A percentile compares a stretch with the other conserved stretches of the same genome.
These are phyloP conservation scores for Alternaria angustiovoidea DNA, from an alignment of 2,329 filamentous ascomycete genomes.

Conservation along the genomic window DNA sequence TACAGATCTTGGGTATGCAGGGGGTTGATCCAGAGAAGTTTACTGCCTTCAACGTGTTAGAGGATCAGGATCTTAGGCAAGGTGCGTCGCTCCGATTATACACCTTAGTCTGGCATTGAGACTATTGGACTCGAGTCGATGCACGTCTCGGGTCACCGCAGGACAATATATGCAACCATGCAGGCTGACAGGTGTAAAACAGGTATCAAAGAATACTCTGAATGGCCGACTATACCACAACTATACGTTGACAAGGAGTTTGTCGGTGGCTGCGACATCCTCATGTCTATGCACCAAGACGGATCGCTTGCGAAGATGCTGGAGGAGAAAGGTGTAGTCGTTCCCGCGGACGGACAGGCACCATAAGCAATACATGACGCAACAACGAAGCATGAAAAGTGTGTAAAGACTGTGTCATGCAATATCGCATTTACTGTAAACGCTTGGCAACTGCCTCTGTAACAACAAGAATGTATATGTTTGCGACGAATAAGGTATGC, in stretches of 20 bases:
- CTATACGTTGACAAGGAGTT: slow-evolving; percentile 96
- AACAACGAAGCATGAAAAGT: not conserved
- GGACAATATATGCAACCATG: not conserved
- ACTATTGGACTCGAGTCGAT: not conserved
- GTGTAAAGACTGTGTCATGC: not conserved
- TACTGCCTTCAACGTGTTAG: slow-evolving; percentile 96
- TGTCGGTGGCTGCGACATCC: slow-evolving; percentile 94
- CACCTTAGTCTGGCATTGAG: not conserved
- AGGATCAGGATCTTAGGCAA: slow-evolving; percentile 84
- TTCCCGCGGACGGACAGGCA: slow-evolving; percentile 54
- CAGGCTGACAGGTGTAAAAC: slow-evolving; percentile 25
- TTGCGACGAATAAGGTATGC: not conserved
- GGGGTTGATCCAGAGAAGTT: slow-evolving; percentile 96
- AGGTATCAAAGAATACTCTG: slow-evolving; percentile 99
- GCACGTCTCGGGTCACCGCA: not conserved
- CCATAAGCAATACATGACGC: slow-evolving; percentile 12
- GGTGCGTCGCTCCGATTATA: slow-evolving; percentile 58
- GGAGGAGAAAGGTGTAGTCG: slow-evolving; percentile 89
- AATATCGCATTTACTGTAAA: not conserved
- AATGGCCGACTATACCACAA: slow-evolving; percentile 98
- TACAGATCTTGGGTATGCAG: slow-evolving; percentile 93
- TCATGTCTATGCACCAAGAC: slow-evolving; percentile 96
- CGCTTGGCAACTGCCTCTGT: not conserved
- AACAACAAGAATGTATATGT: slow-evolving; percentile 9
- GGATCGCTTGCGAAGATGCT: slow-evolving; percentile 91